These are phyloP conservation scores for Agaricus blazei DNA, from an alignment of 768 basidiomycete species.

Conservation along the genomic window DNA sequence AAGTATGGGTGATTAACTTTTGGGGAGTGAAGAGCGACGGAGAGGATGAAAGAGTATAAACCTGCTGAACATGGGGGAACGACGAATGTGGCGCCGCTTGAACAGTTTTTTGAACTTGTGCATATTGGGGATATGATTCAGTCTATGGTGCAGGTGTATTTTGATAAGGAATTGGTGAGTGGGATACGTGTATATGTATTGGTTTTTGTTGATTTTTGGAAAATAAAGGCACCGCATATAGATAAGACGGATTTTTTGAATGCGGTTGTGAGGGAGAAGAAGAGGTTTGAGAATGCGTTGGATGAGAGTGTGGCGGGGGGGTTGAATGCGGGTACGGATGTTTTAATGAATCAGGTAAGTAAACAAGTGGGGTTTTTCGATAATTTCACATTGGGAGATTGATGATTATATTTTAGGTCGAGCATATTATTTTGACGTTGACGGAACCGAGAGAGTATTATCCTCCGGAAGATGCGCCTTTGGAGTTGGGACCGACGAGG, in stretches of 20 bases:
- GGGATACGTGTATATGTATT: neutral
- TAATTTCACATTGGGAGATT: too few relatives aligned
- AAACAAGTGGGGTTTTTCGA: neutral
- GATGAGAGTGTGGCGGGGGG: constrained; percentile 94
- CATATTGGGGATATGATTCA: constrained; percentile 97
- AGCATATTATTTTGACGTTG: constrained; percentile 81
- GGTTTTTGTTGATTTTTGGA: neutral
- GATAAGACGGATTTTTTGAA: constrained; percentile 94
- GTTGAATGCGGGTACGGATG: constrained; percentile 92
- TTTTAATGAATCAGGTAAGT: constrained; percentile 87
- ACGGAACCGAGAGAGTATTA: constrained; percentile 89
- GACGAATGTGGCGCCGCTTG: constrained; percentile 81
- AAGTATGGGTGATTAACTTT: neutral
- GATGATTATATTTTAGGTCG: too few relatives aligned
- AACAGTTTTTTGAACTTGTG: constrained; percentile 97
- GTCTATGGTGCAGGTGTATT: constrained; percentile 97
- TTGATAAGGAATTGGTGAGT: constrained; percentile 89
- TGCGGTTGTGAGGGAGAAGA: constrained; percentile 91
- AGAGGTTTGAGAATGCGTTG: constrained; percentile 85
- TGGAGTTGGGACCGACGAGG: constrained; percentile 82
- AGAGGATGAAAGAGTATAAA: constrained; percentile 86
- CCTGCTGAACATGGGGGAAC: constrained; percentile 83
- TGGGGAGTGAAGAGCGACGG: constrained; percentile 58
- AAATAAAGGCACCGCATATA: constrained; percentile 69
- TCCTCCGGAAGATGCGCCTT: constrained; percentile 70